Evolutionary conservation across 1,139 yeast genomes (phyloP), one percentile per base, ranked within the genome.

Genomic region (Lodderomyces oxycetoniae): DNA sequence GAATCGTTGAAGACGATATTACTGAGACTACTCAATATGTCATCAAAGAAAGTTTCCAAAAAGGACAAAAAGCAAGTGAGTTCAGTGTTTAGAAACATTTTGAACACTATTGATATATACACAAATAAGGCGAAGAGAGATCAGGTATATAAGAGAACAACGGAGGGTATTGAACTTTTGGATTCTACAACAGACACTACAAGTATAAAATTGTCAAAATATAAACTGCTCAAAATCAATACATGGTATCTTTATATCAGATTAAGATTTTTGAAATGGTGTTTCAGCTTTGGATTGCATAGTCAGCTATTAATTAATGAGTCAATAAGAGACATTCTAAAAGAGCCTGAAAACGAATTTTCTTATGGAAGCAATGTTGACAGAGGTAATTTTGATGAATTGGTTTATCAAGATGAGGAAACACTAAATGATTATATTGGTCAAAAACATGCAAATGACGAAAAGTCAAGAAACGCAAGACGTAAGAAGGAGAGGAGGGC

Each of bases 231-330:
- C 35, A 68, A 77, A n/a, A 72, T 82, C 25, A 74, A 71, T 42
- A 67, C 81, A 19, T 83, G 93, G 93, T 72, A 63, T 43, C 70
- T 79, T 38, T 74, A 79, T 46, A 55, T 78, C 33, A 64, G 88
- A 39, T 61, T 81, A 36, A 70, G 78, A 37, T 78, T 74, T 43
- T 64, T 82, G 49, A 75, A 76, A 48, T 83, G 87, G 83, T 68
- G 79, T n/a, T 80, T 77, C 49, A 79, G 84, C 28, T 71, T 75
- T 26, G 86, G 86, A 2, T 67, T 81, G 12, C 83, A 78, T 45
- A 67, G 66, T 40, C 87, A 82, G 48, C 64, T 76, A 38, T 77
- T 72, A 17, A 63, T 67, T 37, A 79, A 74, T 49, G 66, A 66
- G 5, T 60, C 55, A 17, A 59, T 77, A 7, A 51, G 64, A 31